phyloP scores from a whole-genome alignment of 2,329 filamentous ascomycete species.

The Trichophyton simii region DNA sequence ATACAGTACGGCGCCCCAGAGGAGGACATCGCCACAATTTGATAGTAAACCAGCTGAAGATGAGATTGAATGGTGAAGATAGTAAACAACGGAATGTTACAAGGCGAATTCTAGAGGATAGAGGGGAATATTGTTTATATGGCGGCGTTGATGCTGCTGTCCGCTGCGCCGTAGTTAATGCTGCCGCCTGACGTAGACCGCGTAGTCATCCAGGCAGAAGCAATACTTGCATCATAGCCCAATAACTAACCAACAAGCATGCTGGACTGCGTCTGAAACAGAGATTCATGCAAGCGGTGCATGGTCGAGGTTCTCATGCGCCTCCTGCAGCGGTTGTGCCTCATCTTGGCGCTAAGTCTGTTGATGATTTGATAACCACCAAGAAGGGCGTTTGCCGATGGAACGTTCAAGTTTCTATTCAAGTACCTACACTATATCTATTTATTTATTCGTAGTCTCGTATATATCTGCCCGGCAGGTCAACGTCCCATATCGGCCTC shows the following conservation, averaged over 20 bases:
- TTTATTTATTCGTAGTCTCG: constrained; percentile 36
- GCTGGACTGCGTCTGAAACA: neutral
- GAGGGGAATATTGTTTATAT: neutral
- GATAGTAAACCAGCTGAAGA: too few relatives aligned
- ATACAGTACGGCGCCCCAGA: constrained; percentile 4
- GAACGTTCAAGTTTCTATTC: neutral
- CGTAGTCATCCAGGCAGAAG: neutral
- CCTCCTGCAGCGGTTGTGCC: neutral
- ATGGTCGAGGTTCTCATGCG: neutral
- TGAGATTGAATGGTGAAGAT: neutral
- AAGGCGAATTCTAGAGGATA: neutral
- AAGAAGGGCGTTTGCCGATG: neutral
- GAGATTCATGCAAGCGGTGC: neutral
- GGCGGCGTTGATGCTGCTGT: neutral
- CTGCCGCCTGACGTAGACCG: neutral
- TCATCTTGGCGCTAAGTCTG: neutral
- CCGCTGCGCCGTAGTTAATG: neutral
- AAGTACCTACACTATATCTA: constrained; percentile 4
- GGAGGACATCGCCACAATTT: neutral
- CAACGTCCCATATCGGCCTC: constrained; percentile 70
- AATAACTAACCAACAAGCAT: neutral
- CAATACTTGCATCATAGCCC: neutral
- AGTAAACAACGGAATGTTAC: neutral
- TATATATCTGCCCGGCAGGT: constrained; percentile 60
- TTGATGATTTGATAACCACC: too few relatives aligned